Base-by-base conservation (phyloP, 2,329 filamentous ascomycete species). In the Chaetomium olivaceum region DNA sequence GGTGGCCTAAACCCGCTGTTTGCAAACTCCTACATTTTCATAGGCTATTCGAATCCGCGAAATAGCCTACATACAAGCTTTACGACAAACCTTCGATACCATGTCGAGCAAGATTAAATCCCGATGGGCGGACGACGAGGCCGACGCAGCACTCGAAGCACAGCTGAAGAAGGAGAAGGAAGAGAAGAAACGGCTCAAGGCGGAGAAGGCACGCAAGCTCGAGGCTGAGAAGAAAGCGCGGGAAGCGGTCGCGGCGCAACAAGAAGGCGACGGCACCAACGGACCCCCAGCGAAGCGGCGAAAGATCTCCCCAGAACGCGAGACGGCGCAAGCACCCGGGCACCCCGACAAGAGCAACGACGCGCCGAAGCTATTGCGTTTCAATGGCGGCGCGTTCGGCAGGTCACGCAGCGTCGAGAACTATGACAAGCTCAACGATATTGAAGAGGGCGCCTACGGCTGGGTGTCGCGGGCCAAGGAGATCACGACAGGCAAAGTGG, bases 361-460 rank as follows among this genome's bases (percentile, higher is more conserved):
- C 72, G 59, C 71, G 71, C 77, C 85, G 1, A 87, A 84, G 69
- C 81, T 96, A 2, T 78, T 97, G 51, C 87, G 90, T 12, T 93
- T 96, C 74, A 85, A 90, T 11, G 81, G 83, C 16, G 85, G 85
- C 11, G 50, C 64, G 19, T 96, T 93, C 87, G 84, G 86, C 59
- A 82, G 80, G 64, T 91, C 90, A 74, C 85, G 91, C 67, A 91
- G 91, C 75, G 90, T 96, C 29, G 90, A 94, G 74, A 89, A 92
- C 74, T 99, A 93, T 79, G 91, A 97, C 73, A 91, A 91, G 71
- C 83, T 99, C 64, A 99, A 99, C 77, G 91, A 95, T 76, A 99
- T 99, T 73, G 95, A 98, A 78, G 95, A 99, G 80, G 95, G 95
- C 43, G 93, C 93, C 9, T 99, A 99, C 77, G 95, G 95, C 55